Percentiles rank a stretch among this genome's conserved stretches.
Evolutionary conservation across 2,329 filamentous ascomycete genomes (phyloP).

Genomic region (Zasmidium angulare): DNA sequence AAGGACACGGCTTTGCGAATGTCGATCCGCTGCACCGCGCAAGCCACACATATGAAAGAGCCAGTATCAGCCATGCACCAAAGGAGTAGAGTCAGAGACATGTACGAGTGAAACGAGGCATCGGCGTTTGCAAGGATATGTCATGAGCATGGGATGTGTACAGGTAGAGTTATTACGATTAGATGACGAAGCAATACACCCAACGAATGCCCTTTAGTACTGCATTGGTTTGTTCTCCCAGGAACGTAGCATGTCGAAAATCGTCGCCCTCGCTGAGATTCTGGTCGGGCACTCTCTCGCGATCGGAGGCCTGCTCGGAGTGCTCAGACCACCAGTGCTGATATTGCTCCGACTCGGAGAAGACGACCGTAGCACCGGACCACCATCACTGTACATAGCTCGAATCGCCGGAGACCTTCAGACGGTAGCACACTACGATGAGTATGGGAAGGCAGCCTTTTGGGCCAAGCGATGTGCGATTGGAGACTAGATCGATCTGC

Average conservation of each 20-base stretch:
- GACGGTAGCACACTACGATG: no score
- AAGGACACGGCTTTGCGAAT: conserved; percentile 16
- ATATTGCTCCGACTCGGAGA: not conserved
- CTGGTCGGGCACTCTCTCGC: not conserved
- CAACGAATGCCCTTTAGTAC: no score
- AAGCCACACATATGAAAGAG: conserved; percentile 13
- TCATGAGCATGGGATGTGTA: not conserved
- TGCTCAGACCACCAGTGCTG: not conserved
- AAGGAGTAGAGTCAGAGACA: not conserved
- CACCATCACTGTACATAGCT: no score
- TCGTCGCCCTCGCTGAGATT: not conserved
- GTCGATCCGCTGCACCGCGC: conserved; percentile 17
- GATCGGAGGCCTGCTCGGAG: not conserved
- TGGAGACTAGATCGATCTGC: no score
- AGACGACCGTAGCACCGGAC: not conserved
- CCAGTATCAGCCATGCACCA: not conserved
- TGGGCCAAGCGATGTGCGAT: no score
- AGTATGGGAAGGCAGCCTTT: no score
- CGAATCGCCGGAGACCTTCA: no score
- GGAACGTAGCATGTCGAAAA: no score
- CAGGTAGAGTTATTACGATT: not conserved
- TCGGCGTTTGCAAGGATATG: not conserved
- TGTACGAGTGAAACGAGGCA: not conserved
- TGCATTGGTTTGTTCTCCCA: no score
- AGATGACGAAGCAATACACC: not conserved